Evolutionary conservation across 1,139 yeast genomes (phyloP).

Genomic region (Magnusiomyces suaveolens): DNA sequence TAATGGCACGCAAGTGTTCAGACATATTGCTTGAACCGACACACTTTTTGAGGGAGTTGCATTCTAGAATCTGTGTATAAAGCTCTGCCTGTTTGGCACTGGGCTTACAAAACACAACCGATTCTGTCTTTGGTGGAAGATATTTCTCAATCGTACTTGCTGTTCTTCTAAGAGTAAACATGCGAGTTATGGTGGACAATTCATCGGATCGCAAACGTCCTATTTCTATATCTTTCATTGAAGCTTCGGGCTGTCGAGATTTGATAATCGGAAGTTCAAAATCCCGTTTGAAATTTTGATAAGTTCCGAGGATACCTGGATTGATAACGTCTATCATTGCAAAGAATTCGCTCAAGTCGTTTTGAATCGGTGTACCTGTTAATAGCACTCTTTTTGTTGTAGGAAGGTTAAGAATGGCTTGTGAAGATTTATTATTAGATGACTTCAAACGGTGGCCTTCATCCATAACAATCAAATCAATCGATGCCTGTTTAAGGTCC

Average conservation of each 20-base stretch:
- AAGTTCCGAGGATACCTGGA: slow-evolving; percentile 68
- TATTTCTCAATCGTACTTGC: slow-evolving; percentile 53
- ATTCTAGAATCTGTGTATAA: slow-evolving; percentile 44
- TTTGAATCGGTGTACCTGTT: slow-evolving; percentile 93
- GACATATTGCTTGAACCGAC: slow-evolving; percentile 32
- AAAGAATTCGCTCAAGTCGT: slow-evolving; percentile 75
- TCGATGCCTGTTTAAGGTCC: slow-evolving; percentile 41
- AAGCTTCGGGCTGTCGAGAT: slow-evolving; percentile 65
- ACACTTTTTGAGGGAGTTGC: slow-evolving; percentile 35
- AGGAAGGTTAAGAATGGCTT: slow-evolving; percentile 47
- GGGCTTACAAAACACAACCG: slow-evolving; percentile 72
- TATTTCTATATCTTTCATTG: slow-evolving; percentile 39
- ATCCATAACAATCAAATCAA: slow-evolving; percentile 81
- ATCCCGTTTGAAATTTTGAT: slow-evolving; percentile 51
- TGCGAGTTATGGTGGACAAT: slow-evolving; percentile 51
- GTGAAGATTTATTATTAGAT: slow-evolving; percentile 52
- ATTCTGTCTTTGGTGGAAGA: slow-evolving; percentile 69
- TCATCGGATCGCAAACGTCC: slow-evolving; percentile 59
- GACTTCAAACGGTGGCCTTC: slow-evolving; percentile 87
- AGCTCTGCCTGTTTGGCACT: slow-evolving; percentile 49
- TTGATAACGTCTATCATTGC: slow-evolving; percentile 74
- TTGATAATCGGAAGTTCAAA: slow-evolving; percentile 63
- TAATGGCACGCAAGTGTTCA: slow-evolving; percentile 59
- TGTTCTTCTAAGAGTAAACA: slow-evolving; percentile 69
- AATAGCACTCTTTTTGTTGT: slow-evolving; percentile 53